Base-by-base conservation (phyloP, 78 protist genomes). In the Anaeramoeba ignava region DNA sequence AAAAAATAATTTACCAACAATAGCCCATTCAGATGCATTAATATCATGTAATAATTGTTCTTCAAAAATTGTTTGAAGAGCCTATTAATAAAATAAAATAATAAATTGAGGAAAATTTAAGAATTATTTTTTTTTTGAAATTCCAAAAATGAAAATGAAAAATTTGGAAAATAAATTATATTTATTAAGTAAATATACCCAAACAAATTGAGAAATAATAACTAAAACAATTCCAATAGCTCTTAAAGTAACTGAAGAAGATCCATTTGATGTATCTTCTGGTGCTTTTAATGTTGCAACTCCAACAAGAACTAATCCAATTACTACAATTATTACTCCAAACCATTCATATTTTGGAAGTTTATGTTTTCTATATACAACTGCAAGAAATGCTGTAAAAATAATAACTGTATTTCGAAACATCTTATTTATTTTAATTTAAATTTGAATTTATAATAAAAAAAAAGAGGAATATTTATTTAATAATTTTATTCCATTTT, bases 361-460 rank as follows among this genome's bases (percentile, higher is more conserved):
- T 31, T 67, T 67, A 27, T 67, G 78, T 31, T 67, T 67, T 27
- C 78, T 27, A 27, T n/a, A 27, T 31, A 31, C 31, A 31, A 67
- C 31, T 27, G 78, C 78, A 27, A 67, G 78, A 31, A 67, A n/a
- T 27, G 78, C 78, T 67, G 78, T 27, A 31, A 31, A 31, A 31
- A 31, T 67, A 31, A 31, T n/a, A 31, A 31, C 78, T n/a, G n/a
- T n/a, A n/a, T n/a, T n/a, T n/a, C n/a, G n/a, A n/a, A n/a, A n/a
- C n/a, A n/a, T n/a, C 27, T 67, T 67, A n/a, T 67, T 67, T 67
- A n/a, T 67, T 67, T n/a, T n/a, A 67, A n/a, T 67, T 67, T 67
- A 67, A 67, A n/a, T 67, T 67, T 67, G 78, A 67, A 31, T 67
- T 67, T 67, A n/a, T 67, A 31, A 31, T 27, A n/a, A 31, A 67